Evolutionary conservation across 352 stramenopile genomes (phyloP).

Genomic region (Poterioochromonas sp.): DNA sequence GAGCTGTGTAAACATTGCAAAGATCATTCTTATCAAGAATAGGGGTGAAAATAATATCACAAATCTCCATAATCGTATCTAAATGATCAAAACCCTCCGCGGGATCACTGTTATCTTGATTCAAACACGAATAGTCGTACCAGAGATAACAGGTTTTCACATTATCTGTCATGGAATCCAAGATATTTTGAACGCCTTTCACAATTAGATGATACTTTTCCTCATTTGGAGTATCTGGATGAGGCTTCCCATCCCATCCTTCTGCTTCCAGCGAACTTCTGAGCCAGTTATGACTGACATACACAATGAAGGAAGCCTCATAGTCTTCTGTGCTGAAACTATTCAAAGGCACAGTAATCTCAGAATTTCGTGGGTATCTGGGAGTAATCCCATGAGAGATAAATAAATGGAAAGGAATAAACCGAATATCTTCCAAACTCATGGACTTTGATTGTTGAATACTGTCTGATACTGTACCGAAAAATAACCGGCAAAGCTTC

Average conservation of each 20-base stretch:
- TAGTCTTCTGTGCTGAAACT: too few relatives aligned
- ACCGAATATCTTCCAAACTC: too few relatives aligned
- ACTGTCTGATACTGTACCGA: too few relatives aligned
- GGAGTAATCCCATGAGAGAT: too few relatives aligned
- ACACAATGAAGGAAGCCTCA: background rate
- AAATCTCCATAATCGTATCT: background rate
- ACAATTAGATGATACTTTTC: background rate
- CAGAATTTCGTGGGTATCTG: too few relatives aligned
- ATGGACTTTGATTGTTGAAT: too few relatives aligned
- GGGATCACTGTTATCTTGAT: background rate
- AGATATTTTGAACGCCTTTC: background rate
- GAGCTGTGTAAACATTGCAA: too few relatives aligned
- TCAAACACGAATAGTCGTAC: background rate
- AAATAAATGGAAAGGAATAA: too few relatives aligned
- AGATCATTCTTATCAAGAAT: background rate
- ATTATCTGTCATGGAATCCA: background rate
- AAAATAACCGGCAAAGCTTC: too few relatives aligned
- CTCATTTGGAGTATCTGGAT: background rate
- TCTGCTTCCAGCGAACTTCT: background rate
- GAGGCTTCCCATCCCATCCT: background rate
- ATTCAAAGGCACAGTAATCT: too few relatives aligned
- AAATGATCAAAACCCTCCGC: background rate
- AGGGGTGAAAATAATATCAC: slow-evolving; percentile 20
- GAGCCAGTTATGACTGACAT: background rate
- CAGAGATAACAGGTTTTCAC: slow-evolving; percentile 16